phyloP scores from a whole-genome alignment of 1,284 basidiomycete genomes.

The Ceratobasidium sp. region DNA sequence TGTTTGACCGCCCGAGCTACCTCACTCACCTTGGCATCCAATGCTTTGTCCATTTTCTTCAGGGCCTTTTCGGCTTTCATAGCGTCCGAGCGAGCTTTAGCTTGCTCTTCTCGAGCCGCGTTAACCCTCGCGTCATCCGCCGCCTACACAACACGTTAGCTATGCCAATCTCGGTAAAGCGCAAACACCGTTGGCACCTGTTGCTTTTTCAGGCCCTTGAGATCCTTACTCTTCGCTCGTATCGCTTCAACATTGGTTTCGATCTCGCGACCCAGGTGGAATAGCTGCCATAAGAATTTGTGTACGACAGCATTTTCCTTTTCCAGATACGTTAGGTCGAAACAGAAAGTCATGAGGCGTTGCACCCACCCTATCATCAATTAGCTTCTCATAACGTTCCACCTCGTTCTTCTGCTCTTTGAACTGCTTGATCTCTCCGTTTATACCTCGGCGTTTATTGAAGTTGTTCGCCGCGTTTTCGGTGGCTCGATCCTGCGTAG shows the following conservation, averaged over 20 bases:
- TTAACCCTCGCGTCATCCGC: slow-evolving; percentile 77
- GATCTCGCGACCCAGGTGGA: slow-evolving; percentile 87
- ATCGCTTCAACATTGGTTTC: slow-evolving; percentile 77
- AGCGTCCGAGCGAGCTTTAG: slow-evolving; percentile 76
- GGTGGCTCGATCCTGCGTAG: slow-evolving; percentile 87
- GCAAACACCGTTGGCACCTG: slow-evolving; percentile 58
- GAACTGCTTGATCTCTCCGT: slow-evolving; percentile 96
- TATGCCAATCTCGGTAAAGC: not conserved
- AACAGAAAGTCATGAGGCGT: slow-evolving; percentile 4
- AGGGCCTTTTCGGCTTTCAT: slow-evolving; percentile 80
- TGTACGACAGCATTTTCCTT: slow-evolving; percentile 85
- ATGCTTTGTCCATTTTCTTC: slow-evolving; percentile 82
- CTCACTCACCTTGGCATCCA: slow-evolving; percentile 78
- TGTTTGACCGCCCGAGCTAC: slow-evolving; percentile 3
- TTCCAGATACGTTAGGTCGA: not conserved
- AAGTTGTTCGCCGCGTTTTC: slow-evolving; percentile 95
- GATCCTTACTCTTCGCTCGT: slow-evolving; percentile 73
- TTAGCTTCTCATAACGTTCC: slow-evolving; percentile 84
- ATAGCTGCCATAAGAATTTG: slow-evolving; percentile 89
- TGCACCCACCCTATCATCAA: slow-evolving; percentile 71
- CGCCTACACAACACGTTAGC: slow-evolving; percentile 52
- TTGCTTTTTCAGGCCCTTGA: slow-evolving; percentile 73
- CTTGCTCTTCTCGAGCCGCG: slow-evolving; percentile 81
- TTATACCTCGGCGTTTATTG: slow-evolving; percentile 90
- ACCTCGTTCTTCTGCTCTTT: slow-evolving; percentile 97